These are phyloP conservation scores for Dactylis glomerata DNA, from an alignment of 176 grass and related monocot genomes.

Conservation along the genomic window DNA sequence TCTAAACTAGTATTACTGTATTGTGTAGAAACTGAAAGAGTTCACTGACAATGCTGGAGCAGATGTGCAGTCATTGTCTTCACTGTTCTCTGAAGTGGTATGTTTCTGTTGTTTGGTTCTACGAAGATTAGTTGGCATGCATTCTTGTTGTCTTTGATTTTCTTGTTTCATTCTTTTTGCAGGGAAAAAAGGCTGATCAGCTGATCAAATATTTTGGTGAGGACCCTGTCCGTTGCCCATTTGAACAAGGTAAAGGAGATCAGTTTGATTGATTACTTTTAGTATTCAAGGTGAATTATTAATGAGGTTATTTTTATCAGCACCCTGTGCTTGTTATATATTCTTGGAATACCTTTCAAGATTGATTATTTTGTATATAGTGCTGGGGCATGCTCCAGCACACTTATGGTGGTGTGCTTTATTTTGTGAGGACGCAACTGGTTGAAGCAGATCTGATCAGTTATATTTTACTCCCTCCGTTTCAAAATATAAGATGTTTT, in stretches of 20 bases:
- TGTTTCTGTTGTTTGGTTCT: slow-evolving; percentile 7
- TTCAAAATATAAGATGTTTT: no score
- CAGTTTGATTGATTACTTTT: not conserved
- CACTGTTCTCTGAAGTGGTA: slow-evolving; percentile 89
- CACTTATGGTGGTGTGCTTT: not conserved
- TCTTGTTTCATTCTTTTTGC: slow-evolving; percentile 20
- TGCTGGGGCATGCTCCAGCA: not conserved
- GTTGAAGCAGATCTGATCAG: not conserved
- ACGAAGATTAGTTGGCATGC: slow-evolving; percentile 1
- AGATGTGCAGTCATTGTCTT: slow-evolving; percentile 77
- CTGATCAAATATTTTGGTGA: slow-evolving; percentile 96
- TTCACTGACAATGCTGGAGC: slow-evolving; percentile 83
- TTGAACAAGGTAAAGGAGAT: slow-evolving; percentile 81
- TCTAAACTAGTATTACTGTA: slow-evolving; percentile 22
- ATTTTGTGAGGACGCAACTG: not conserved
- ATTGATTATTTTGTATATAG: not conserved
- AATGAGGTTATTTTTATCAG: not conserved
- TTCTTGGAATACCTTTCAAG: not conserved
- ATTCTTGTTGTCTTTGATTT: slow-evolving; percentile 19
- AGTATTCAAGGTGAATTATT: not conserved
- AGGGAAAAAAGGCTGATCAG: slow-evolving; percentile 93
- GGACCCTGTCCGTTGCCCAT: slow-evolving; percentile 93
- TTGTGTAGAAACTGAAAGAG: slow-evolving; percentile 81
- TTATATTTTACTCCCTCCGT: no score
- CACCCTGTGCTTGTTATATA: not conserved